Conservation (phyloP, 164 flowering plant genomes). For the Magnolia changhungtana region DNA sequence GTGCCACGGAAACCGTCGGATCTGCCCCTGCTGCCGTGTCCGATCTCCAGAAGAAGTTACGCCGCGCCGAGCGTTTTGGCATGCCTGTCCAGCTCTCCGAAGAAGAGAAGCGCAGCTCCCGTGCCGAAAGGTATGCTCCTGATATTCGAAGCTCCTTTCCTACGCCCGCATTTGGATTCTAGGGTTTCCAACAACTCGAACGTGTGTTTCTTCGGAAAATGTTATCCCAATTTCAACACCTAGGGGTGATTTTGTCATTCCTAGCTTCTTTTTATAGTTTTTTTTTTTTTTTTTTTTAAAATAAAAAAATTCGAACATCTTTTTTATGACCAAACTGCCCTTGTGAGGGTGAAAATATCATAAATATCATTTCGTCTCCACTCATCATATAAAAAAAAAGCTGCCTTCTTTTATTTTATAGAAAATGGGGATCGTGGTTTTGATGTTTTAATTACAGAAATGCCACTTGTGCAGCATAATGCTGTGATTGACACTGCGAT, state of each 20-base stretch:
- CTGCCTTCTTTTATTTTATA: no score
- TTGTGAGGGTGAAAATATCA: no score
- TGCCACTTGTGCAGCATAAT: no score
- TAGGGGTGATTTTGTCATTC: not conserved
- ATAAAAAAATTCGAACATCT: no score
- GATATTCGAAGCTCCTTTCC: not conserved
- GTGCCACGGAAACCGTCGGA: not conserved
- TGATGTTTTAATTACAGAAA: no score
- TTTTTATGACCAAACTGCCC: no score
- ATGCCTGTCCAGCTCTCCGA: conserved; percentile 41
- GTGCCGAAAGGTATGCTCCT: conserved; percentile 36
- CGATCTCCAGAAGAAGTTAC: conserved; percentile 36
- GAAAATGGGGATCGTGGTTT: no score
- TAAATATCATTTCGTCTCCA: no score
- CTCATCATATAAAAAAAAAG: no score
- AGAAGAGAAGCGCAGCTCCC: conserved; percentile 37
- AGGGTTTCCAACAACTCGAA: not conserved
- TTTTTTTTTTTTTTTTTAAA: no score
- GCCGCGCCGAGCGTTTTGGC: conserved; percentile 46
- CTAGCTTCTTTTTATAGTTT: not conserved
- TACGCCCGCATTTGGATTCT: not conserved
- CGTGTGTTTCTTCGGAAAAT: not conserved
- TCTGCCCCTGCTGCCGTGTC: conserved; percentile 4
- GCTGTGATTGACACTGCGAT: no score
- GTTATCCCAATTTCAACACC: not conserved